These are phyloP conservation scores for Geranium incanum DNA, from an alignment of 441 rosid genomes.

Conservation along the genomic window DNA sequence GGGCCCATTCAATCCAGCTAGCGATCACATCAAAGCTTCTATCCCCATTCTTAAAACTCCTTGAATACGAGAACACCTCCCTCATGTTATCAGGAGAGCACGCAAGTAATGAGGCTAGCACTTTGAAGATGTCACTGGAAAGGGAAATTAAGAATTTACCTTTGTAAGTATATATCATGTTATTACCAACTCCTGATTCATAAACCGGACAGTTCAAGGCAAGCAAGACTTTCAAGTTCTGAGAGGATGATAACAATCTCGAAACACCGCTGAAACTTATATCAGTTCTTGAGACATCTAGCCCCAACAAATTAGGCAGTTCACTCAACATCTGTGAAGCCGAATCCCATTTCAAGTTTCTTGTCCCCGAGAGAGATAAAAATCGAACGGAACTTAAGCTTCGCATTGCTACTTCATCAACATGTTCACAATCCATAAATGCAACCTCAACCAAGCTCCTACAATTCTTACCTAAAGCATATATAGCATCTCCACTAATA, in stretches of 20 bases:
- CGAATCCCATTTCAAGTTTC: slow-evolving; percentile 72
- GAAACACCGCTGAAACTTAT: slow-evolving; percentile 55
- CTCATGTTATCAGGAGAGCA: slow-evolving; percentile 43
- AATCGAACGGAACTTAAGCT: slow-evolving; percentile 53
- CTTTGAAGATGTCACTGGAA: slow-evolving; percentile 58
- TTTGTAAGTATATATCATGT: slow-evolving; percentile 31
- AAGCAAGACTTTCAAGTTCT: slow-evolving; percentile 72
- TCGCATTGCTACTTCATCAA: slow-evolving; percentile 75
- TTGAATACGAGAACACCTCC: slow-evolving; percentile 55
- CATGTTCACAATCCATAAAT: slow-evolving; percentile 66
- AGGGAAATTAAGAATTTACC: slow-evolving; percentile 60
- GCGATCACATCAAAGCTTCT: slow-evolving; percentile 52
- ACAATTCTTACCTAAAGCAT: slow-evolving; percentile 75
- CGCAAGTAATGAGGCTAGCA: slow-evolving; percentile 56
- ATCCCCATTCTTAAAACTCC: slow-evolving; percentile 38
- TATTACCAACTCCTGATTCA: slow-evolving; percentile 39
- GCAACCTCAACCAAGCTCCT: slow-evolving; percentile 59
- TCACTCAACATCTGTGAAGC: slow-evolving; percentile 64
- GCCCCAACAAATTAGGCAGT: slow-evolving; percentile 64
- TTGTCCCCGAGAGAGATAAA: slow-evolving; percentile 87
- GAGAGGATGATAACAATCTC: slow-evolving; percentile 61
- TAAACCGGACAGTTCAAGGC: slow-evolving; percentile 71
- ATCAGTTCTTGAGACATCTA: slow-evolving; percentile 97
- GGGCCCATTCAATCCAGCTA: slow-evolving; percentile 82
- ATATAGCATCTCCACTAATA: slow-evolving; percentile 71